Base-by-base conservation (phyloP, 345 rosid genomes). In the Hibiscus syriacus region DNA sequence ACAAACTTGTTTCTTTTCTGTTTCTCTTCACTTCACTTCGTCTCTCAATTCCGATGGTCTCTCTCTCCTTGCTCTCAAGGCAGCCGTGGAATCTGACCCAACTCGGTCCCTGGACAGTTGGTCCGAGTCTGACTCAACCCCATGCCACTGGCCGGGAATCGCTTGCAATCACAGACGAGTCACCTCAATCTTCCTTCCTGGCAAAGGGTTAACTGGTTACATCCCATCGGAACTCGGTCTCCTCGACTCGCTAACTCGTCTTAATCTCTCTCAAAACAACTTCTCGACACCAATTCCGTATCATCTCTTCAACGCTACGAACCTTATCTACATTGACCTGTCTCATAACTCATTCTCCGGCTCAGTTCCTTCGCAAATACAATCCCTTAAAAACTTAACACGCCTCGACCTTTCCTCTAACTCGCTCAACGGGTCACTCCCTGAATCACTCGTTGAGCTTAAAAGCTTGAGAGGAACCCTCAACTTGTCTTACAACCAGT, bases 141-240 rank as follows among this genome's bases (percentile, higher is more conserved):
- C 99, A 0, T 94, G 99, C 65, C 90, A 76, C 76, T 94, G 99
- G 99, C 62, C 62, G 0, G 97, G 92, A 26, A 70, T 94, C 79
- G 69, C 50, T 68, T 94, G 99, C 77, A 69, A 73, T 45, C 73
- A 74, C 16, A 78, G 70, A 68, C 79, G 90, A 43, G 97, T 94
- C 78, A 79, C 86, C 39, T 81, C 95, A 0, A 64, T 92, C n/a
- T 50, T 69, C 6, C 92, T 92, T 60, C 74, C 90, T 19, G 71
- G 81, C 67, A 85, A 72, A 70, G 73, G 70, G 16, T 76, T 92
- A 3, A 76, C 85, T 0, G 98, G 98, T 38, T 92, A 92, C 82
- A 77, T 92, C 17, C 98, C 98, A 1, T 92, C 96, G 0, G 96
- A 92, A 55, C 87, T 92, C 72, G 96, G 96, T 20, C 79, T 83